Percentiles rank a stretch among this genome's conserved stretches.
Conservation (phyloP, 2,329 filamentous ascomycete species). For the Calonectria pseudoreteaudii region DNA sequence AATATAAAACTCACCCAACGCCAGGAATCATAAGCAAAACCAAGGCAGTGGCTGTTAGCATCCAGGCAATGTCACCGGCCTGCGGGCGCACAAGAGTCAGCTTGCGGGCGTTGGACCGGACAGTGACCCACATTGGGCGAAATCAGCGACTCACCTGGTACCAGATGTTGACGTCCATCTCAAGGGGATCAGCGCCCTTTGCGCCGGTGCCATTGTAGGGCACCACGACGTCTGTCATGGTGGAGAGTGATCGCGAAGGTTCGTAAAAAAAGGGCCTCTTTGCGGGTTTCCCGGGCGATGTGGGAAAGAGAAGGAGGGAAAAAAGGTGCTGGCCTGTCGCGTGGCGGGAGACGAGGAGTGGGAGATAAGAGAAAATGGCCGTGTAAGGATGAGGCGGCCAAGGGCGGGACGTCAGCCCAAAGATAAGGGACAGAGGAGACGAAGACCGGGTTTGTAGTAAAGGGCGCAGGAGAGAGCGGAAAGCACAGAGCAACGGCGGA, state of each 20-base stretch:
- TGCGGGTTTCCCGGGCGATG: conserved; percentile 11
- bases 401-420: conserved; percentile 21
- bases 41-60: conserved; percentile 83
- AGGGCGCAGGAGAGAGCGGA: background rate
- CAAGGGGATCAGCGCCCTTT: conserved; percentile 76
- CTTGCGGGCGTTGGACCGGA: conserved; percentile 35
- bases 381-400: conserved; percentile 5
- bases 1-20: conserved; percentile 69
- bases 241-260: conserved; percentile 12
- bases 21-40: conserved; percentile 94
- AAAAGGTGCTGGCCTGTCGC: background rate
- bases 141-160: conserved; percentile 70
- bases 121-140: conserved; percentile 27
- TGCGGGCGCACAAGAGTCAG: conserved; percentile 53
- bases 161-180: conserved; percentile 80
- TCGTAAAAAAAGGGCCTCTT: conserved; percentile 3
- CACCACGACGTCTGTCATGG: conserved; percentile 54
- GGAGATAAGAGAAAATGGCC: conserved; percentile 18
- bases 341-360: conserved; percentile 10
- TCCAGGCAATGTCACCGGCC: conserved; percentile 87
- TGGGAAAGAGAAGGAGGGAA: conserved; percentile 5
- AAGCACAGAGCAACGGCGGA: background rate
- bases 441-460: conserved; percentile 1
- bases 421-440: conserved; percentile 21
- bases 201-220: conserved; percentile 74